Base-by-base conservation (phyloP, 306 rosid species). In the Luffa aegyptiaca region DNA sequence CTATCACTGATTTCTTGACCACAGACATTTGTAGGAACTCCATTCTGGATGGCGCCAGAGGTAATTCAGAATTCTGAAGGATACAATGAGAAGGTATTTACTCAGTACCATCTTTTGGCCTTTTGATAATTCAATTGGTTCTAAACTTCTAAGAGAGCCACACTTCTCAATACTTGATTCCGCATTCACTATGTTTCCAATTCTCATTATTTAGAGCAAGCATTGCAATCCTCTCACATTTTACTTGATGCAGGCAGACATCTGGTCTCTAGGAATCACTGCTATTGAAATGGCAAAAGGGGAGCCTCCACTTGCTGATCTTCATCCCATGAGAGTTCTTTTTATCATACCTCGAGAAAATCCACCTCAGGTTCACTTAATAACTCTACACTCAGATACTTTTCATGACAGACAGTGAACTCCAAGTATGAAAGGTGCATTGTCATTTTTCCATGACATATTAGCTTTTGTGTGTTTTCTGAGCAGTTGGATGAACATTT, bases 11-110 rank as follows among this genome's bases (percentile, higher is more conserved):
- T 88, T 69, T 87, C 78, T 85, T 90, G 76, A 78, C 79, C 81
- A 85, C 92, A 96, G 99, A 96, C 99, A 78, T 93, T 96, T 93
- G 99, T 96, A 78, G 99, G 99, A 82, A 96, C 99, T 21, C 99
- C 99, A 46, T 96, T 93, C 83, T 96, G 99, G 99, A 96, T 96
- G 99, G 99, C 99, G 61, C 99, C 98, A 8, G 99, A 96, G 90
- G 99, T 96, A 76, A 96, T 96, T 90, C 98, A 96, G 84, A 96
- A 93, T 78, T 82, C 94, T 33, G 99, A 96, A 16, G 99, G 99
- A 81, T 96, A 96, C 82, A 89, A 96, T 82, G 99, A 93, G 85
- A 96, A 96, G 99, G 99, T 96, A 86, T 82, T 52, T 75, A 35
- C 62, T 6, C 16, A 16, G 78, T 14, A 51, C 8, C 61, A 49